Evolutionary conservation across 1,284 basidiomycete genomes (phyloP).

Genomic region (Cystobasidiaceae sp.): DNA sequence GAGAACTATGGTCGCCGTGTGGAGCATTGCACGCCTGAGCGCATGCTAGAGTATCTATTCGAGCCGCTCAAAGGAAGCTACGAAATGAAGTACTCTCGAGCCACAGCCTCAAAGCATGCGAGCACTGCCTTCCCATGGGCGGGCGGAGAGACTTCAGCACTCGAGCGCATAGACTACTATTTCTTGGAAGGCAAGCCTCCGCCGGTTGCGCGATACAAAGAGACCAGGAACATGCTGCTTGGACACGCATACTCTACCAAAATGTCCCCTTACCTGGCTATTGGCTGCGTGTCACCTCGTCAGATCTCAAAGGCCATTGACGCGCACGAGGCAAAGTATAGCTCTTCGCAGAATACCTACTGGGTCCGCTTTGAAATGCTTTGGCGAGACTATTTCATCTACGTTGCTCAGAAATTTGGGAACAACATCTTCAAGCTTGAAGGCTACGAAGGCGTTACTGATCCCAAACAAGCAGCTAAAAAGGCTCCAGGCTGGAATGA

Average conservation of each 20-base stretch:
- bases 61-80: conserved; percentile 41
- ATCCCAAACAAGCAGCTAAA: conserved; percentile 47
- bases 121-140: conserved; percentile 50
- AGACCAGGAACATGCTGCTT: conserved; percentile 55
- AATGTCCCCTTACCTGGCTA: conserved; percentile 53
- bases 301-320: conserved; percentile 48
- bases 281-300: conserved; percentile 53
- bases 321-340: conserved; percentile 46
- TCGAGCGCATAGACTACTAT: conserved; percentile 50
- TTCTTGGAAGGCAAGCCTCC: conserved; percentile 46
- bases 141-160: conserved; percentile 49
- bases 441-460: conserved; percentile 51
- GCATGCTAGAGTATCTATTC: conserved; percentile 40
- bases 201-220: conserved; percentile 52
- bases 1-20: conserved; percentile 34
- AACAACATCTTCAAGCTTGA: conserved; percentile 49
- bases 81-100: conserved; percentile 41
- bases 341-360: conserved; percentile 49
- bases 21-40: conserved; percentile 26
- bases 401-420: conserved; percentile 48
- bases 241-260: conserved; percentile 56
- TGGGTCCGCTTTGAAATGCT: conserved; percentile 54
- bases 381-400: conserved; percentile 57
- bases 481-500: conserved; percentile 43
- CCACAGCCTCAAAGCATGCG: conserved; percentile 2